phyloP scores from a whole-genome alignment of 148 eudicot genomes.

The Vaccinium macrocarpon region DNA sequence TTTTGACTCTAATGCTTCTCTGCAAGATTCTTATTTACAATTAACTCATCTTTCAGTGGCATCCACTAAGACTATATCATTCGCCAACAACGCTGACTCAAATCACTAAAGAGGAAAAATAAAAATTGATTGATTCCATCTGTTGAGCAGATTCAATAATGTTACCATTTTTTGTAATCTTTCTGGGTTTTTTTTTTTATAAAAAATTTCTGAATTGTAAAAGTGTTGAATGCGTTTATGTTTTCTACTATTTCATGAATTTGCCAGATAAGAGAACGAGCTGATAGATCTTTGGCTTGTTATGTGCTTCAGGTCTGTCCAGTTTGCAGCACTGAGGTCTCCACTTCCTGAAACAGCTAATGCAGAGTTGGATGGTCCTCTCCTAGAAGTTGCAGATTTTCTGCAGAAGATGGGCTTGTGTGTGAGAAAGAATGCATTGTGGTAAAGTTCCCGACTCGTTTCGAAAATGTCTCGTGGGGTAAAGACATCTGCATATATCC shows the following conservation, averaged over 20 bases:
- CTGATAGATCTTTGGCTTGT: not conserved
- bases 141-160: not conserved
- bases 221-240: not conserved
- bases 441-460: not conserved
- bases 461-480: not conserved
- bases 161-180: not conserved
- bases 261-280: not conserved
- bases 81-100: not conserved
- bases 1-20: not conserved
- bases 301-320: conserved; percentile 64
- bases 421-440: not conserved
- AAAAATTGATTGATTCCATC: not conserved
- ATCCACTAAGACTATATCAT: not conserved
- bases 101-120: not conserved
- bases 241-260: not conserved
- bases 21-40: not conserved
- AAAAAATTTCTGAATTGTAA: not conserved
- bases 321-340: conserved; percentile 75
- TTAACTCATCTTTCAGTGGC: not conserved
- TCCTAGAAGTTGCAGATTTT: not conserved
- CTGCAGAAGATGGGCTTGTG: conserved; percentile 1
- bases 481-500: not conserved
- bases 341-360: conserved; percentile 53
- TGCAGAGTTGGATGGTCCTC: conserved; percentile 18
- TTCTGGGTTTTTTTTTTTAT: not conserved